Evolutionary conservation across 164 flowering plant genomes (phyloP).

Genomic region (Tetrastigma voinierianum): DNA sequence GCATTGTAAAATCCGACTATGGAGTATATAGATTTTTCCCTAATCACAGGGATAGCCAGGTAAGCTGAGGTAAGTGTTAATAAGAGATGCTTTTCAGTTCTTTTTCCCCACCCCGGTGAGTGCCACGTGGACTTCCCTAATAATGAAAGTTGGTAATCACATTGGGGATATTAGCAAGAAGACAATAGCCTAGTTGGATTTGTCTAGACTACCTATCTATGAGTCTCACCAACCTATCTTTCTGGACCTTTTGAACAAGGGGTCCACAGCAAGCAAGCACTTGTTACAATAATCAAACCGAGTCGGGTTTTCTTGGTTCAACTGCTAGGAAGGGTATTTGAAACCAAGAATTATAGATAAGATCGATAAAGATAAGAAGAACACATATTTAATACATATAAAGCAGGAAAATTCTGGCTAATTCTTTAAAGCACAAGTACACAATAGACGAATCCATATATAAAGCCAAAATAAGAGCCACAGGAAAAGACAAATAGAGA

Average conservation of each 20-base stretch:
- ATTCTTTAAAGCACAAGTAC: too few species aligned
- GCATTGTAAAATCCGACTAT: slow-evolving; percentile 20
- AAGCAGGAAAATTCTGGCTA: too few species aligned
- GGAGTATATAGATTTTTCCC: not conserved
- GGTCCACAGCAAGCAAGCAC: too few species aligned
- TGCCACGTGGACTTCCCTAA: slow-evolving; percentile 10
- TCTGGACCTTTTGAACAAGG: not conserved
- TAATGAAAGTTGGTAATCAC: not conserved
- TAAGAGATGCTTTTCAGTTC: not conserved
- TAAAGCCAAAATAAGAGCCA: too few species aligned
- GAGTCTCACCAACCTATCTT: slow-evolving; percentile 3
- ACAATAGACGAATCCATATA: too few species aligned
- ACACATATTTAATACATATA: too few species aligned
- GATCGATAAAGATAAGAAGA: too few species aligned
- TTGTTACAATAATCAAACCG: too few species aligned
- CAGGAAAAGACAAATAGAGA: too few species aligned
- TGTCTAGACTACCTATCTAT: not conserved
- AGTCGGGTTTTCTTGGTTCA: too few species aligned
- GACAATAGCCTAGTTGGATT: not conserved
- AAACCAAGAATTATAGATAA: too few species aligned
- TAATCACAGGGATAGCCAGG: not conserved
- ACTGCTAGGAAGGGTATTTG: too few species aligned
- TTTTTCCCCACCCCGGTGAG: slow-evolving; percentile 8
- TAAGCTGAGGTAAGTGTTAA: not conserved
- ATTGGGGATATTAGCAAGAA: not conserved